Evolutionary conservation across 768 basidiomycete species (phyloP).

Genomic region (Megacollybia marginata): DNA sequence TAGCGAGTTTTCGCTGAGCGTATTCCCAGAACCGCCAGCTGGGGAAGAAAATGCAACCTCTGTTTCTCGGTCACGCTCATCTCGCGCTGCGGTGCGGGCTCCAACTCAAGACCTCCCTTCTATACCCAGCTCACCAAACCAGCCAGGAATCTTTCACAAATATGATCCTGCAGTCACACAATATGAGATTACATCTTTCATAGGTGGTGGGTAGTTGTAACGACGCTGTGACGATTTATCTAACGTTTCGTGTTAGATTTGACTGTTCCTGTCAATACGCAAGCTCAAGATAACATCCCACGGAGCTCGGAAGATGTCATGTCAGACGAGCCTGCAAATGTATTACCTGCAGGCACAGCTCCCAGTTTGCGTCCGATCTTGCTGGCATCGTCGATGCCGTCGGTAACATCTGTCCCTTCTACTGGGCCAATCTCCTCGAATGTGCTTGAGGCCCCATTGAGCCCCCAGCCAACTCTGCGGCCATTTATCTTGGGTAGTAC

Average conservation of each 20-base stretch:
- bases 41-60: background rate
- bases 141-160: slow-evolving; percentile 7
- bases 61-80: background rate
- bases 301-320: too few relatives aligned
- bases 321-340: too few relatives aligned
- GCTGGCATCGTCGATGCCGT: background rate
- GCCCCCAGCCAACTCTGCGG: slow-evolving; percentile 12
- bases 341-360: background rate
- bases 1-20: slow-evolving; percentile 63
- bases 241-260: too few relatives aligned
- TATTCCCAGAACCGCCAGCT: slow-evolving; percentile 59
- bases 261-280: too few relatives aligned
- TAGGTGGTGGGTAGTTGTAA: slow-evolving; percentile 32
- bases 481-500: slow-evolving; percentile 28
- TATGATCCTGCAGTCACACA: slow-evolving; percentile 42
- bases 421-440: background rate
- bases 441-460: slow-evolving; percentile 2
- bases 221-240: background rate
- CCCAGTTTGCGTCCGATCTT: background rate
- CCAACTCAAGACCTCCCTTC: slow-evolving; percentile 2
- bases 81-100: background rate
- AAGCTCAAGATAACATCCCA: too few relatives aligned
- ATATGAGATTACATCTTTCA: slow-evolving; percentile 73
- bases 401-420: background rate
- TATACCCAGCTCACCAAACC: slow-evolving; percentile 5